Conservation (phyloP, 257 asterid genomes). For the Thymus mandschuricus region DNA sequence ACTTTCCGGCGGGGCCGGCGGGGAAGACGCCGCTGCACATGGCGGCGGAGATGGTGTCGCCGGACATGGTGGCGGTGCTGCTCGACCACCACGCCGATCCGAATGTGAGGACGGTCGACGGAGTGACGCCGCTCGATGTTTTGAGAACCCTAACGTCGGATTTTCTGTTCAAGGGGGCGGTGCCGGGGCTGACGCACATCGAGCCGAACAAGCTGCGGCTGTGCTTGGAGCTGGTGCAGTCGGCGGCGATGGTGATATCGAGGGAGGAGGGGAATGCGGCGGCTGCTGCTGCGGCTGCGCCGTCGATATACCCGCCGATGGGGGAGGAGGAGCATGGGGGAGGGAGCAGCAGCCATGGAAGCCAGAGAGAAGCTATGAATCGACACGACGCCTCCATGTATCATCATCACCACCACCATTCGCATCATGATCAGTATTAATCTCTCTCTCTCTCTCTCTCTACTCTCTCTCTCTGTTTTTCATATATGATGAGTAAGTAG, state of each 20-base stretch:
- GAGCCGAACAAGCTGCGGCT: conserved; percentile 92
- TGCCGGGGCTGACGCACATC: conserved; percentile 73
- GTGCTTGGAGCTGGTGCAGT: conserved; percentile 87
- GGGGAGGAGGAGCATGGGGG: conserved; percentile 56
- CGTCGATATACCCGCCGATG: conserved; percentile 63
- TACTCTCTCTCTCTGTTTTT: not conserved
- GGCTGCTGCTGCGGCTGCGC: conserved; percentile 35
- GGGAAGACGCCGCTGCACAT: conserved; percentile 86
- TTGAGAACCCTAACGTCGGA: conserved; percentile 95
- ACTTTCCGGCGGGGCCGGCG: conserved; percentile 88
- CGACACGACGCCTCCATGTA: conserved; percentile 67
- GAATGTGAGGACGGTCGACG: conserved; percentile 75
- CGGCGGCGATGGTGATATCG: conserved; percentile 92
- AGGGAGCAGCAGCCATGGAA: conserved; percentile 47
- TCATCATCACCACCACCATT: conserved; percentile 49
- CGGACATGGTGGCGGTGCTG: conserved; percentile 95
- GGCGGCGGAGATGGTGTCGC: conserved; percentile 96
- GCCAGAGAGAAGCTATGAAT: conserved; percentile 55
- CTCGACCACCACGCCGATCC: conserved; percentile 98
- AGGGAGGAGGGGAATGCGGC: conserved; percentile 75
- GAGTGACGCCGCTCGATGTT: conserved; percentile 78
- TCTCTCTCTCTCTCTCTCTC: conserved; percentile 20
- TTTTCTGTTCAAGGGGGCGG: conserved; percentile 83
- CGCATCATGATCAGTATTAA: conserved; percentile 66
- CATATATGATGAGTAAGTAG: not conserved